Base-by-base conservation (phyloP, 2,329 filamentous ascomycete genomes). In the Hypoxylon sp. region DNA sequence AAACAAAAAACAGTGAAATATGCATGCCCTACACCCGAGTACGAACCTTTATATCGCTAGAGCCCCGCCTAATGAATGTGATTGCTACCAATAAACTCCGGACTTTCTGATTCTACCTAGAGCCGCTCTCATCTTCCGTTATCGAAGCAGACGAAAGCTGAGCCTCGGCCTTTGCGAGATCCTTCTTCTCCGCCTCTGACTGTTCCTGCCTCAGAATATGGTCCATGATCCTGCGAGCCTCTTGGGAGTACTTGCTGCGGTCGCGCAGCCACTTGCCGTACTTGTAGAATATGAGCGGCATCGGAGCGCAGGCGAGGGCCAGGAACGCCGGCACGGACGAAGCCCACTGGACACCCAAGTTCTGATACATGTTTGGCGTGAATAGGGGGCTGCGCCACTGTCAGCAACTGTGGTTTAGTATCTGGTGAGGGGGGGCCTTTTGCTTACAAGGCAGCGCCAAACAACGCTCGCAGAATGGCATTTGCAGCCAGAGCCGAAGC, bases 341-440 rank as follows among this genome's bases (percentile, higher is more conserved):
- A 0, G 88, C 90, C 89, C 89, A 92, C 75, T 91, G 88, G 49
- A 88, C 86, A 43, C 89, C 88, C 2, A 88, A 78, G 50, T 79
- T 75, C 7, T 77, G 18, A 68, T 83, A 84, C 81, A 84, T 83
- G 6, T 49, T 18, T 1, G 40, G 74, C 3, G 83, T 84, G 69
- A 87, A 87, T 1, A 87, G 75, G 0, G 84, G 84, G 70, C 31
- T 35, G 31, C 6, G 10, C 1, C 3, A 9, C 10, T 35, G 31
- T 35, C n/a, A 35, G 7, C 18, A 35, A 35, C 18, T 35, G n/a
- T 11, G n/a, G 5, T 15, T 35, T 15, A 35, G 9, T 4, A 15
- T 18, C 4, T 5, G 31, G 18, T 35, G 4, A 33, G 6, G 31
- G 8, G 31, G 31, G 31, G 2, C 18, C 5, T 35, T 35, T n/a